phyloP scores from a whole-genome alignment of 257 asterid genomes.

The Salvia hispanica region DNA sequence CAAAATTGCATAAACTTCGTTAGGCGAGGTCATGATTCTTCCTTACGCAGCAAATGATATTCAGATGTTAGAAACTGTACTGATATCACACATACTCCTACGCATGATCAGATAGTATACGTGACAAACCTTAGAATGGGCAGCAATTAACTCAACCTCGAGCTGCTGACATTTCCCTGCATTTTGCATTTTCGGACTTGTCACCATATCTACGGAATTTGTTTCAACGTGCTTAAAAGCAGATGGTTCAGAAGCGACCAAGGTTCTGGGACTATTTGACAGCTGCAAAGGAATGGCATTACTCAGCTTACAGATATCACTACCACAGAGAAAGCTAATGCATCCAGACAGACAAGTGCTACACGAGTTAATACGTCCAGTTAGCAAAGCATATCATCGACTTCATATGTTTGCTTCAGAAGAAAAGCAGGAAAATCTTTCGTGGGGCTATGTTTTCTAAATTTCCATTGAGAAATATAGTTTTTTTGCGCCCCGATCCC shows the following conservation, averaged over 20 bases:
- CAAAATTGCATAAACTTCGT: conserved; percentile 27
- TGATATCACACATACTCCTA: neutral
- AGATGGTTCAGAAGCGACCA: conserved; percentile 26
- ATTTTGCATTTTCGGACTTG: conserved; percentile 30
- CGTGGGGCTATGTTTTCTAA: no score
- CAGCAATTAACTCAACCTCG: conserved; percentile 19
- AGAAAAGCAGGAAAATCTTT: neutral
- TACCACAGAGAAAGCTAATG: neutral
- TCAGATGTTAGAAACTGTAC: conserved; percentile 10
- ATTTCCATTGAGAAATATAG: no score
- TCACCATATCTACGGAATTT: conserved; percentile 24
- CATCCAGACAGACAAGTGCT: conserved; percentile 11
- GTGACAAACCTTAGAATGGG: conserved; percentile 47
- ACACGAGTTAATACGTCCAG: neutral
- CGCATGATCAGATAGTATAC: conserved; percentile 2
- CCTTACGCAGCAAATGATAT: conserved; percentile 31
- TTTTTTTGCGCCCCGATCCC: no score
- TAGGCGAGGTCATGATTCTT: conserved; percentile 12
- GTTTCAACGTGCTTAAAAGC: conserved; percentile 18
- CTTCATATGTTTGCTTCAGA: conserved; percentile 4
- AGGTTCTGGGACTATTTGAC: conserved; percentile 24
- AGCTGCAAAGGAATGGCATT: conserved; percentile 30
- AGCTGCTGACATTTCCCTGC: conserved; percentile 33
- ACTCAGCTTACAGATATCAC: conserved; percentile 18
- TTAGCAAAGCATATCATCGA: conserved; percentile 6